These are phyloP conservation scores for Triglochin maritima DNA, from an alignment of 106 monocot genomes.

Conservation along the genomic window DNA sequence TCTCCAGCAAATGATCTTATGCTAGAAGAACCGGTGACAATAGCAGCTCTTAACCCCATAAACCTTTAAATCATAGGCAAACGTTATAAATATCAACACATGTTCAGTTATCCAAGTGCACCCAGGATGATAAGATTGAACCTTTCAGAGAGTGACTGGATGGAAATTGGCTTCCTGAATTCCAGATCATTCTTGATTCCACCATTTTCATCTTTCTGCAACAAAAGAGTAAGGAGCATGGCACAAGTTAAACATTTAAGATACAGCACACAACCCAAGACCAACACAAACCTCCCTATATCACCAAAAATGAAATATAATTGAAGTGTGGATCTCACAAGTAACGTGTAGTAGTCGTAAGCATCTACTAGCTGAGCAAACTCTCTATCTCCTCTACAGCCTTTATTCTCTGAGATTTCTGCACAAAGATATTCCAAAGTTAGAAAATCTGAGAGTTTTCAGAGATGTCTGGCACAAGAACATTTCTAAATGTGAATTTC, in stretches of 20 bases:
- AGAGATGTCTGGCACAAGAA: neutral
- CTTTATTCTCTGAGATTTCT: constrained; percentile 35
- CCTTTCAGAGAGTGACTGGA: constrained; percentile 41
- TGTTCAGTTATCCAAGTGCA: neutral
- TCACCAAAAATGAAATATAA: too few species aligned
- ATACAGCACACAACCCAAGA: too few species aligned
- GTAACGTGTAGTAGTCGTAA: constrained; percentile 45
- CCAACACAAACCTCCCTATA: too few species aligned
- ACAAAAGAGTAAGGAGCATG: neutral
- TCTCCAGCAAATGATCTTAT: constrained; percentile 44
- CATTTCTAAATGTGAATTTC: neutral
- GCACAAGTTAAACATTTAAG: neutral
- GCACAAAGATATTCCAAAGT: neutral
- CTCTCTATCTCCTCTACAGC: constrained; percentile 43
- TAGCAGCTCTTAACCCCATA: constrained; percentile 77
- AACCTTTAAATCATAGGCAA: constrained; percentile 26
- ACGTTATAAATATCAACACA: neutral
- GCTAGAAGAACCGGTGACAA: constrained; percentile 34
- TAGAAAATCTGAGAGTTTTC: too few species aligned
- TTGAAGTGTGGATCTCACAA: constrained; percentile 20
- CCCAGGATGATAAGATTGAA: constrained; percentile 7
- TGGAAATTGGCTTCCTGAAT: constrained; percentile 8
- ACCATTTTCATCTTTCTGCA: constrained; percentile 34
- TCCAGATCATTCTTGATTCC: constrained; percentile 12
- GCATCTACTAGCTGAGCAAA: constrained; percentile 81